phyloP scores from a whole-genome alignment of 2,329 filamentous ascomycete species.

The Ustulina deusta region DNA sequence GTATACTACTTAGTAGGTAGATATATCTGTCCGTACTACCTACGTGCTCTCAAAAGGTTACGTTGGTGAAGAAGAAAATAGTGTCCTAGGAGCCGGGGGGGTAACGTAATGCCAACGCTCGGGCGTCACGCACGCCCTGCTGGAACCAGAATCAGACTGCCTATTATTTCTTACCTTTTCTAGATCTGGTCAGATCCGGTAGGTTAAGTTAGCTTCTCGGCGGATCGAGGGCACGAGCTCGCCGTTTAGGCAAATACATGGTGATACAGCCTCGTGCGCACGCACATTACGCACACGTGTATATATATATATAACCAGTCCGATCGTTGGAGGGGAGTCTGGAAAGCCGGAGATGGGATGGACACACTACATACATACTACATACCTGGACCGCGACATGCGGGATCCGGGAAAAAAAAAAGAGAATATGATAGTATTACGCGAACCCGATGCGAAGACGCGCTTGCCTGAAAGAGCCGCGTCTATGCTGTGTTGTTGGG shows the following conservation, averaged over 20 bases:
- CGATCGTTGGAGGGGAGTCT: background rate
- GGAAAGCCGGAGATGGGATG: background rate
- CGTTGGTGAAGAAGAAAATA: background rate
- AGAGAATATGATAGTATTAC: background rate
- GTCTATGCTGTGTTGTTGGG: background rate
- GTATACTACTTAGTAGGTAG: background rate
- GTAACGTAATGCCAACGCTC: conserved; percentile 8
- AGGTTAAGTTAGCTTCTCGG: background rate
- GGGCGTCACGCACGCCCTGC: background rate
- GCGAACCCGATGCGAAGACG: background rate
- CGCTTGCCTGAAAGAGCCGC: background rate
- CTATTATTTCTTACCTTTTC: background rate
- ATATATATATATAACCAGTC: background rate
- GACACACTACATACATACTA: no score
- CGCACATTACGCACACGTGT: no score
- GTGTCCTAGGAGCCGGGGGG: background rate
- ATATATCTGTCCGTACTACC: background rate
- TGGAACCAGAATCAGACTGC: background rate
- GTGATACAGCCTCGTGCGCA: conserved; percentile 21
- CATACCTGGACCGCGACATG: background rate
- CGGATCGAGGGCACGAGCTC: conserved; percentile 22
- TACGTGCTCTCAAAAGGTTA: background rate
- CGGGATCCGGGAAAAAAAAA: background rate
- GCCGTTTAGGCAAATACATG: conserved; percentile 37
- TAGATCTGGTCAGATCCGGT: background rate